Evolutionary conservation across 495 filamentous ascomycete species (phyloP), one percentile per base, ranked within the genome.

Genomic region (Letharia lupina): DNA sequence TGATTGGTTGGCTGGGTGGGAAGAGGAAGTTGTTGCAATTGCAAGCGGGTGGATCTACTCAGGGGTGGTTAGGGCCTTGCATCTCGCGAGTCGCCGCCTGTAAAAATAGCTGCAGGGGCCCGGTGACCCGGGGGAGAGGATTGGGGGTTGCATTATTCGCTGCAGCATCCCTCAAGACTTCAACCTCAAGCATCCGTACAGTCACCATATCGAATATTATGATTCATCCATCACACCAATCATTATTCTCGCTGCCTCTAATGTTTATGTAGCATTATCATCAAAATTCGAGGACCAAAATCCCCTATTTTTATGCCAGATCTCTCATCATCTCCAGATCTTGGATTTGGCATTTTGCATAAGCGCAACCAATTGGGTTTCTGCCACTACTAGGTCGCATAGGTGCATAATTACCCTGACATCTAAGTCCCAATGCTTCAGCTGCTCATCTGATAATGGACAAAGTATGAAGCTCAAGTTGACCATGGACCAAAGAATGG

Each of bases 61-160:
- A 56, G 52, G 52, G 52, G 44, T 20, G 15, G 15, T 18, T 1
- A 8, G 44, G 52, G 48, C 52, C 52, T 56, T 56, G 48, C 52
- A 56, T 56, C 28, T 56, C 48, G n/a, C n/a, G n/a, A n/a, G n/a
- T n/a, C n/a, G 23, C n/a, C 23, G 23, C 48, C 12, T 35, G 16
- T 56, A 56, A 35, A 54, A 54, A 54, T 54, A 54, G 48, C 48
- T 54, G 48, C 48, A 31, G 48, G 48, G 28, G 8, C 48, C 48
- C 48, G 9, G 48, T 28, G 23, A 28, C 23, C 23, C 23, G 0
- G 23, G 23, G 23, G 23, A 28, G 23, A 28, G 1, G 23, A 28
- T 28, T 28, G 23, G 23, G 0, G 1, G 23, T 28, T 28, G 23
- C 23, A 28, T 28, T 28, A 28, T 28, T 28, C 23, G 23, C 23